Evolutionary conservation across 257 asterid species (phyloP).

Genomic region (Eucommia ulmoides): DNA sequence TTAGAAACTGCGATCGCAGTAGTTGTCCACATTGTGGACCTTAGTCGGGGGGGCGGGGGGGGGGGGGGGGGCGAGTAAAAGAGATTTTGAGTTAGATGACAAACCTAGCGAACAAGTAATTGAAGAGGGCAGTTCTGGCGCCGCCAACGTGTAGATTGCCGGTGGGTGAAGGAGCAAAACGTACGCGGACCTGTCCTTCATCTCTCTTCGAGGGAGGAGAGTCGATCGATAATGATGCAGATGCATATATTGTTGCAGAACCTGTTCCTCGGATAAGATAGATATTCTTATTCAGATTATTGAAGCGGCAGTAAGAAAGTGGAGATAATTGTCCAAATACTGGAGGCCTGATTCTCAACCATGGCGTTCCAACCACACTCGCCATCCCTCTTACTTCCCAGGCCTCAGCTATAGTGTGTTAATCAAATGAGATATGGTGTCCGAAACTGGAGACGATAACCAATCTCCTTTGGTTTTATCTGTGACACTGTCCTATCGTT

Average conservation of each 20-base stretch:
- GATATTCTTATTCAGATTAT: neutral
- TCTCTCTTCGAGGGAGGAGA: neutral
- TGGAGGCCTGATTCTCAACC: constrained; percentile 31
- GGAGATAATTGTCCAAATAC: constrained; percentile 9
- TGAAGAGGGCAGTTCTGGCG: constrained; percentile 94
- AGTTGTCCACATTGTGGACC: neutral
- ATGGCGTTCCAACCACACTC: constrained; percentile 31
- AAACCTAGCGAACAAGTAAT: constrained; percentile 59
- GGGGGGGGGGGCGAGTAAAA: neutral
- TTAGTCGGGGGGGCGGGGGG: neutral
- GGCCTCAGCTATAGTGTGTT: no score
- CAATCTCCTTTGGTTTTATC: no score
- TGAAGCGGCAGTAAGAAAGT: neutral
- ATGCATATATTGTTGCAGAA: constrained; percentile 33
- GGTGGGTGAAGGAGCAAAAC: constrained; percentile 98
- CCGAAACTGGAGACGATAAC: no score
- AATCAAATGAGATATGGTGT: no score
- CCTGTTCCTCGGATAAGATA: constrained; percentile 24
- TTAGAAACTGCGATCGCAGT: neutral
- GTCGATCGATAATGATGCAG: constrained; percentile 15
- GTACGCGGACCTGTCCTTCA: constrained; percentile 48
- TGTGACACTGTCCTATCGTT: no score
- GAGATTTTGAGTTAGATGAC: neutral
- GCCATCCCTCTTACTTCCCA: constrained; percentile 23
- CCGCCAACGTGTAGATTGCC: constrained; percentile 98